Evolutionary conservation across 495 filamentous ascomycete species (phyloP).

Genomic region (Daldinia childiae): DNA sequence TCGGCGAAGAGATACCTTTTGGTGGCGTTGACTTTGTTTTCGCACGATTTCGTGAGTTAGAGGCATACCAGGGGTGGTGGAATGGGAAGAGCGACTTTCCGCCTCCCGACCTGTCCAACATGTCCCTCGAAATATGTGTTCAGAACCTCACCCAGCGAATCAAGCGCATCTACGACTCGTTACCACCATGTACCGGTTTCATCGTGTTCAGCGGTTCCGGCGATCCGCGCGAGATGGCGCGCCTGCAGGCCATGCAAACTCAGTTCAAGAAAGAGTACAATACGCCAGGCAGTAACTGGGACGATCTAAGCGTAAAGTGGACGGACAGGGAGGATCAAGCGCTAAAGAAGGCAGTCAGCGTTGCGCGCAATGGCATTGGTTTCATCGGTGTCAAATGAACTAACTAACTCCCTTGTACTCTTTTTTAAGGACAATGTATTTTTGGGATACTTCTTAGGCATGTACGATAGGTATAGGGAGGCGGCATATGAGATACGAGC

Average conservation of each 20-base stretch:
- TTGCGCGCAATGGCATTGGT: conserved; percentile 79
- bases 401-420: background rate
- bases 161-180: conserved; percentile 71
- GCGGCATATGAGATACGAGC: conserved; percentile 19
- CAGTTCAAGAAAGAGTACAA: conserved; percentile 80
- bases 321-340: conserved; percentile 87
- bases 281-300: conserved; percentile 78
- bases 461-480: conserved; percentile 2
- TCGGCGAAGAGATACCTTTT: conserved; percentile 67
- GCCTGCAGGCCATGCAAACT: conserved; percentile 76
- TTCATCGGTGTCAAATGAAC: conserved; percentile 79
- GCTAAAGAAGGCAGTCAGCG: conserved; percentile 72
- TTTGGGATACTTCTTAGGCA: background rate
- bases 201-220: conserved; percentile 90
- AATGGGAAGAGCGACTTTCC: conserved; percentile 62
- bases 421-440: background rate
- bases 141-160: conserved; percentile 64
- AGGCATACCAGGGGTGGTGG: conserved; percentile 84
- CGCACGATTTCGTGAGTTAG: conserved; percentile 86
- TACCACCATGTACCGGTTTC: conserved; percentile 86
- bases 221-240: conserved; percentile 80
- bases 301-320: conserved; percentile 87
- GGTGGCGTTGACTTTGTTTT: conserved; percentile 88
- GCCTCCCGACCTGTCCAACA: conserved; percentile 44
- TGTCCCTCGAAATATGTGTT: conserved; percentile 62